phyloP scores from a whole-genome alignment of 495 filamentous ascomycete species.

The Viridothelium virens region DNA sequence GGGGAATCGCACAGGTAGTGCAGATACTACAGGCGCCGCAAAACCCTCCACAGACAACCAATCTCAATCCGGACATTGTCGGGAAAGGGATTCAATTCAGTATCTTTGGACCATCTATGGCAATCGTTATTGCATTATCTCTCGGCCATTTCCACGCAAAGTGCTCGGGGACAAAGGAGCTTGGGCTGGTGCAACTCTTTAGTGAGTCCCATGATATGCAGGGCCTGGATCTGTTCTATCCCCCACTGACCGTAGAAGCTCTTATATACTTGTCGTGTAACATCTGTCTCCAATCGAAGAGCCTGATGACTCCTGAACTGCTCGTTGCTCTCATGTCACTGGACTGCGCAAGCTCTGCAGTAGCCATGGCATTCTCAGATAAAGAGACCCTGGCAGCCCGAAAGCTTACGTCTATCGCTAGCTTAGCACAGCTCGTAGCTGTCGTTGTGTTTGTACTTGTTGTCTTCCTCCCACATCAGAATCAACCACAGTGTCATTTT shows the following conservation, averaged over 20 bases:
- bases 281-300: not conserved
- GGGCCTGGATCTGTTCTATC: not conserved
- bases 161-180: constrained; percentile 7
- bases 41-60: not conserved
- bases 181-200: not conserved
- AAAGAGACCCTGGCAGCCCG: constrained; percentile 1
- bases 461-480: not conserved
- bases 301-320: constrained; percentile 6
- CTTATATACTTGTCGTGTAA: not conserved
- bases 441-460: not conserved
- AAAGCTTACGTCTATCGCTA: not conserved
- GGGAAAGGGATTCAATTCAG: not conserved
- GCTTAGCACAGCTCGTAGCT: not conserved
- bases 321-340: constrained; percentile 1
- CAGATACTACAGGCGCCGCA: not conserved
- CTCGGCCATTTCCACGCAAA: not conserved
- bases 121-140: not conserved
- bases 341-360: constrained; percentile 1
- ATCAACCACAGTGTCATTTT: constrained; percentile 8
- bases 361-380: constrained; percentile 1
- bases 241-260: not conserved
- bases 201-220: not conserved
- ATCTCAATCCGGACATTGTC: constrained; percentile 3
- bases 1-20: constrained; percentile 4
- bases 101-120: constrained; percentile 6